phyloP scores from a whole-genome alignment of 73 alveolate genomes.

The Uronychia binucleata region DNA sequence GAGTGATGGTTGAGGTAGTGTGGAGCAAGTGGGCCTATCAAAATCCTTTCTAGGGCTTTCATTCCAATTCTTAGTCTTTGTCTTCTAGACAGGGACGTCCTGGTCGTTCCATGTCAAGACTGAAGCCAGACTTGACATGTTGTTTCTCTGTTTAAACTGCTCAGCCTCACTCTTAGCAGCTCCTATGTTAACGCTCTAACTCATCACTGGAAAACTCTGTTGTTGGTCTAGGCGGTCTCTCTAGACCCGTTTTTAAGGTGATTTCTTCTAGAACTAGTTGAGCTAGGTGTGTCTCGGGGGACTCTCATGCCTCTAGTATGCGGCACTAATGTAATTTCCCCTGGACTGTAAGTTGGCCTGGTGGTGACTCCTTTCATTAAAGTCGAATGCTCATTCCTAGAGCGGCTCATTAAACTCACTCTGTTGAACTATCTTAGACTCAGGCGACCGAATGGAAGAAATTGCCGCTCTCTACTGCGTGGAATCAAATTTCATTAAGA shows the following conservation, averaged over 20 bases:
- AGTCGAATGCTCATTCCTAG: not conserved
- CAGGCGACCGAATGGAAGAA: too few relatives aligned
- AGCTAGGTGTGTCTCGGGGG: not conserved
- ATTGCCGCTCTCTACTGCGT: not conserved
- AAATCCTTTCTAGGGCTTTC: slow-evolving; percentile 64
- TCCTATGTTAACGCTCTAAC: not conserved
- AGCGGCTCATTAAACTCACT: too few relatives aligned
- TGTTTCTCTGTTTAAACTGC: not conserved
- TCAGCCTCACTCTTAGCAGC: not conserved
- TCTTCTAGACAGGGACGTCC: not conserved
- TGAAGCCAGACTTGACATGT: not conserved
- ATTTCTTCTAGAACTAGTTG: not conserved
- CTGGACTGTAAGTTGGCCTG: not conserved
- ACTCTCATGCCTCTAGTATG: not conserved
- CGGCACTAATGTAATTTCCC: not conserved
- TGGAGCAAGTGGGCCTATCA: slow-evolving; percentile 97
- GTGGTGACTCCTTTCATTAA: not conserved
- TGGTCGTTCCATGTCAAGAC: not conserved
- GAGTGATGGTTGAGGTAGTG: slow-evolving; percentile 50
- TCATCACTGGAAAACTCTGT: not conserved
- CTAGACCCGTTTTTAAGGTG: not conserved
- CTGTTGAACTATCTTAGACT: too few relatives aligned
- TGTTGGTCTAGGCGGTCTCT: not conserved
- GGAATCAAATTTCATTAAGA: not conserved
- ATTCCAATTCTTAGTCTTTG: slow-evolving; percentile 43